A percentile compares a stretch with the other conserved stretches of the same genome.
Conservation (phyloP, 2,329 filamentous ascomycete genomes). For the Xylariaceae sp. region DNA sequence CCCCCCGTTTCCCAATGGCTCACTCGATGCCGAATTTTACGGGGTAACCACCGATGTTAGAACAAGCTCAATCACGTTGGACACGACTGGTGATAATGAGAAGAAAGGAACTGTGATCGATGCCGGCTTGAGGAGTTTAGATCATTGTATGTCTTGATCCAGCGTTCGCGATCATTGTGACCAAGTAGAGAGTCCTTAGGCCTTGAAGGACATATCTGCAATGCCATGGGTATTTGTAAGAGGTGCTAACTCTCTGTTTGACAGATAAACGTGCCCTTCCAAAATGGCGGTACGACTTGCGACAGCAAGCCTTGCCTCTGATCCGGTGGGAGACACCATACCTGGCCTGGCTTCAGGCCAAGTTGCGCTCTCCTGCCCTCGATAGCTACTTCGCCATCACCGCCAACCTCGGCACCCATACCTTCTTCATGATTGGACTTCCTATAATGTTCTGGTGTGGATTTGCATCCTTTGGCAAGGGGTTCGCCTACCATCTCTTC, state of each 20-base stretch:
- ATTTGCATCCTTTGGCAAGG: constrained; percentile 82
- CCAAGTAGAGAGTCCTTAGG: background rate
- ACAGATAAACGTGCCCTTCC: constrained; percentile 84
- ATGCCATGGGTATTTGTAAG: background rate
- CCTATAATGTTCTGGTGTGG: constrained; percentile 98
- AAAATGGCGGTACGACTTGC: constrained; percentile 84
- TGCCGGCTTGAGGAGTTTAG: constrained; percentile 79
- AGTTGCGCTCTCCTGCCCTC: constrained; percentile 78
- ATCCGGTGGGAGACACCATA: constrained; percentile 96
- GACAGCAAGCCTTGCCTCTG: constrained; percentile 81
- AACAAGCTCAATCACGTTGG: constrained; percentile 1
- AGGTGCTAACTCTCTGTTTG: constrained; percentile 20
- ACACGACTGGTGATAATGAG: constrained; percentile 7
- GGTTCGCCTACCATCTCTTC: constrained; percentile 60
- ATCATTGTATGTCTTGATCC: constrained; percentile 67
- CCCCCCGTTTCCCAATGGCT: constrained; percentile 40
- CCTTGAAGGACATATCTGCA: constrained; percentile 1
- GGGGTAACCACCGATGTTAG: constrained; percentile 21
- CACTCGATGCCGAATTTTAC: constrained; percentile 31
- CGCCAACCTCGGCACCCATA: constrained; percentile 95
- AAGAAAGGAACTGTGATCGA: constrained; percentile 54
- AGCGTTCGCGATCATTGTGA: background rate
- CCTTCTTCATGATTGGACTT: constrained; percentile 96
- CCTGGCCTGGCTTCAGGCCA: constrained; percentile 83
- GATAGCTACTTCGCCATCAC: constrained; percentile 98